Evolutionary conservation across 2,329 filamentous ascomycete species (phyloP).

Genomic region (Dissoconium aciculare): DNA sequence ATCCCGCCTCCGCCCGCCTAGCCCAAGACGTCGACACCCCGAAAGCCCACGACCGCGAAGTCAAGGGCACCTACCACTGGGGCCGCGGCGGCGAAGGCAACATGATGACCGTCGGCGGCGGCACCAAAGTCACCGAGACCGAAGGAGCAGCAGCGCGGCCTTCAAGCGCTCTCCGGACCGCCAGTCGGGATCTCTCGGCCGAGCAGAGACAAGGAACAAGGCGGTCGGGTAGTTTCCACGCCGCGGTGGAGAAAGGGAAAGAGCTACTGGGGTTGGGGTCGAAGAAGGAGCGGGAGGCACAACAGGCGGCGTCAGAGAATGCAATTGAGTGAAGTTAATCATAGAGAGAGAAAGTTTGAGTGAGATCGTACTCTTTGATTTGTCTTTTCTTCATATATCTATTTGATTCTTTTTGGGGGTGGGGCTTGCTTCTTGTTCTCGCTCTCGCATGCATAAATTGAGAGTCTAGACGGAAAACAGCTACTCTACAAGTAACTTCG

Average conservation of each 20-base stretch:
- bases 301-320: constrained; percentile 6
- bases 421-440: too few relatives aligned
- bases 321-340: constrained; percentile 12
- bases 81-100: constrained; percentile 67
- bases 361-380: too few relatives aligned
- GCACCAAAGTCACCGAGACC: too few relatives aligned
- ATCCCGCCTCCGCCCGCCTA: constrained; percentile 52
- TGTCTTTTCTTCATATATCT: too few relatives aligned
- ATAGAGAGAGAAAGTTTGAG: too few relatives aligned
- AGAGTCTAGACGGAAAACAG: too few relatives aligned
- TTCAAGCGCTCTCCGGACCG: too few relatives aligned
- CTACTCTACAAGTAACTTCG: too few relatives aligned
- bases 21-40: constrained; percentile 65
- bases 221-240: constrained; percentile 22
- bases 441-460: too few relatives aligned
- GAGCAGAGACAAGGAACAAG: constrained; percentile 7
- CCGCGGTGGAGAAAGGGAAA: constrained; percentile 40
- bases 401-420: too few relatives aligned
- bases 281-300: constrained; percentile 18
- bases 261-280: constrained; percentile 33
- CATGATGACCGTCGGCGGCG: constrained; percentile 32
- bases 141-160: too few relatives aligned
- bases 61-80: constrained; percentile 47
- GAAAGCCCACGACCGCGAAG: constrained; percentile 35
- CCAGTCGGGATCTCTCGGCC: constrained; percentile 24